phyloP scores from a whole-genome alignment of 1,284 basidiomycete species.

The Ustilago sp. region DNA sequence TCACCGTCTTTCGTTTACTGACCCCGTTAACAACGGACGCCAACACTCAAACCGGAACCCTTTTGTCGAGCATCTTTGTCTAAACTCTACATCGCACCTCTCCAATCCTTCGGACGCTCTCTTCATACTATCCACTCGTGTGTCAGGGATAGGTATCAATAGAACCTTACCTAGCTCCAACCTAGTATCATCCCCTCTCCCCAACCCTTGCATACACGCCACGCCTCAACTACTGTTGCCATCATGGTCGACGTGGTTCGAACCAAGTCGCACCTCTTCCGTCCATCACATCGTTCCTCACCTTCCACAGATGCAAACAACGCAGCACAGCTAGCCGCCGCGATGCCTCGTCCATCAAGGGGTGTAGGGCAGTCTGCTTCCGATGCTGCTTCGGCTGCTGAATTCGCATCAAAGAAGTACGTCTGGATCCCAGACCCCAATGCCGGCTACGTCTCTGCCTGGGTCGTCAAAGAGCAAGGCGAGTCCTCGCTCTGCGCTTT shows the following conservation, averaged over 20 bases:
- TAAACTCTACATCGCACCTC: conserved; percentile 3
- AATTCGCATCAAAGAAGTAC: conserved; percentile 97
- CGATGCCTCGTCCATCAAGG: conserved; percentile 45
- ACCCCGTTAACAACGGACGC: background rate
- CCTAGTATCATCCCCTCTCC: too few species aligned
- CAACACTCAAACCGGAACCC: background rate
- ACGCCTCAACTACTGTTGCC: background rate
- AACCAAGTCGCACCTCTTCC: conserved; percentile 54
- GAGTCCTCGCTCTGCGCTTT: conserved; percentile 75
- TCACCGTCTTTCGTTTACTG: background rate
- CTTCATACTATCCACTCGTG: background rate
- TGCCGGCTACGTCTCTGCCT: conserved; percentile 89
- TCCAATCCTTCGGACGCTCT: background rate
- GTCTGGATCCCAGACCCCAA: conserved; percentile 92
- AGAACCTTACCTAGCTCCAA: too few species aligned
- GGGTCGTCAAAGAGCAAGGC: conserved; percentile 85
- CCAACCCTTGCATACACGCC: too few species aligned
- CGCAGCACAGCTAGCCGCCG: conserved; percentile 50
- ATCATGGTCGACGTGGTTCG: conserved; percentile 53
- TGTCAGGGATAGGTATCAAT: too few species aligned
- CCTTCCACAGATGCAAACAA: conserved; percentile 43
- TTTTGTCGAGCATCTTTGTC: background rate
- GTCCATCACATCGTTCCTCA: conserved; percentile 42
- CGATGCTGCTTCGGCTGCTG: conserved; percentile 75
- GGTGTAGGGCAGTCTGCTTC: conserved; percentile 60